Base-by-base conservation (phyloP, 306 rosid genomes). In the Cyamopsis tetragonoloba region DNA sequence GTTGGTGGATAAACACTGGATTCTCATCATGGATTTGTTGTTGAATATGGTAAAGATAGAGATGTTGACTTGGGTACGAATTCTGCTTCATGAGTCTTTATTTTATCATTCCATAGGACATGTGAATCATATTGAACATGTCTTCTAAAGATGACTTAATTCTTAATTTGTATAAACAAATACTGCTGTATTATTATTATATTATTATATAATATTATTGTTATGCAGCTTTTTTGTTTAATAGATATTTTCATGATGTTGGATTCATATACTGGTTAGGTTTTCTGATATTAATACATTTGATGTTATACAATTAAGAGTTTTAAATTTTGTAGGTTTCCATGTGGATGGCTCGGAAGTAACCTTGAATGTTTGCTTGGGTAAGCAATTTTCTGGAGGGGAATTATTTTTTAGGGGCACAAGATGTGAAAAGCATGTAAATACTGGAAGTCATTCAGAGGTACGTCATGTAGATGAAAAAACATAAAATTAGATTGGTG, bases 341-440 rank as follows among this genome's bases (percentile, higher is more conserved):
- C 88, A 84, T 74, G 88, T 84, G 69, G 88, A 84, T 80, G 88
- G 80, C 53, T 84, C 88, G 5, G 88, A 84, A 62, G 85, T 84
- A 62, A 84, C 85, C 59, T 74, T 84, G 53, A 80, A 84, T 71
- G 85, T 80, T 72, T 84, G 88, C 75, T 71, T 84, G 85, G 85
- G 88, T 39, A 80, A 80, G 69, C 74, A 84, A 71, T 84, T 84
- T 84, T 66, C 81, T 67, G 88, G 88, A 42, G 88, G 88, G 47
- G 88, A 84, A 22, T 77, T 84, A 71, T 84, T 74, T 77, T 80
- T 84, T 30, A 83, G 83, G 58, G 88, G 88, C 59, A 48, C 80
- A 4, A 50, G 88, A 66, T 84, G 85, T 42, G 88, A 84, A 57
- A 84, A 75, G 63, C 88, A 84, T 77, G 88, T 84, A 74, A 77